These are phyloP conservation scores for Tilletia walkeri DNA, from an alignment of 1,284 basidiomycete species.

Conservation along the genomic window DNA sequence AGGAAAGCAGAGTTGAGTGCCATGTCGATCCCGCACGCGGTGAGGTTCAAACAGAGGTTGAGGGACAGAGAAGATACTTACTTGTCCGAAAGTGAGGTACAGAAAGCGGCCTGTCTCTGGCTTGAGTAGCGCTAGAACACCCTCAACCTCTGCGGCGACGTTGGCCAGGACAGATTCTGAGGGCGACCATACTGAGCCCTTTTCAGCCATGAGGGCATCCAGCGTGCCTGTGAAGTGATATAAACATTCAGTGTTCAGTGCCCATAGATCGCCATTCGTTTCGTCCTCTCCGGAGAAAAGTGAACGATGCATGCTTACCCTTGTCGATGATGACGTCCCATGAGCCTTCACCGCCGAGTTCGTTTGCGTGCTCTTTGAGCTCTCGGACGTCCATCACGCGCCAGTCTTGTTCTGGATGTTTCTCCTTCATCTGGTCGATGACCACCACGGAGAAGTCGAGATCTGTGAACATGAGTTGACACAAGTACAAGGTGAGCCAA, in stretches of 20 bases:
- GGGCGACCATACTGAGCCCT: constrained; percentile 43
- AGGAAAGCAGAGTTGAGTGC: background rate
- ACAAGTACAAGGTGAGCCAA: constrained; percentile 20
- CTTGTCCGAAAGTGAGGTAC: constrained; percentile 52
- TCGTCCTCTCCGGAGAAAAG: background rate
- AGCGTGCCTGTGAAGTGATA: constrained; percentile 33
- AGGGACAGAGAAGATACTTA: background rate
- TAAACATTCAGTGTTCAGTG: background rate
- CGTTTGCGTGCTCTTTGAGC: constrained; percentile 28
- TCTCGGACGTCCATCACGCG: constrained; percentile 47
- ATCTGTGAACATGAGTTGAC: constrained; percentile 5
- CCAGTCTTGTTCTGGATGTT: constrained; percentile 39
- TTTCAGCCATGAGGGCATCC: constrained; percentile 54
- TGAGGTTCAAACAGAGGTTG: background rate
- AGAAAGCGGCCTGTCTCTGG: constrained; percentile 34
- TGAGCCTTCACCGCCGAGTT: constrained; percentile 30
- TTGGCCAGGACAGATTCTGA: constrained; percentile 30
- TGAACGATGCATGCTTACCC: constrained; percentile 22
- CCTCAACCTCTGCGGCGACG: constrained; percentile 39
- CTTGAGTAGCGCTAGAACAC: constrained; percentile 43
- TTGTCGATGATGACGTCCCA: constrained; percentile 52
- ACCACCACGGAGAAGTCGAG: constrained; percentile 42
- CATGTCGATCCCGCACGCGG: background rate
- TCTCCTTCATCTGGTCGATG: constrained; percentile 35
- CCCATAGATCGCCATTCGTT: background rate